Conservation (phyloP, 306 rosid species). For the Mucuna pruriens region DNA sequence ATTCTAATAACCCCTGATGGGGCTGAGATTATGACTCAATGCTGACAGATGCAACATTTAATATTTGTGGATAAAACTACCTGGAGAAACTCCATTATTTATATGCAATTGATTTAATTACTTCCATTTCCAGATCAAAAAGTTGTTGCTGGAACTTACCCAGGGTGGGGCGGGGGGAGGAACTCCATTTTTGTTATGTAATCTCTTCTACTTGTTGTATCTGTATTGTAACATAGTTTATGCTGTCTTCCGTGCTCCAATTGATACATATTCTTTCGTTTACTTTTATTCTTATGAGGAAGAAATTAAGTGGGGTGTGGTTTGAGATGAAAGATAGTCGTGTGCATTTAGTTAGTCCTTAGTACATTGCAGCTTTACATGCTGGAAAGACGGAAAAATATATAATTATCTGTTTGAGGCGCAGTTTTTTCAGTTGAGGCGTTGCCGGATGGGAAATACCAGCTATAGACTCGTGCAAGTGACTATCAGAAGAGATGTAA, state of each 20-base stretch:
- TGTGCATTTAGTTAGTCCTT: neutral
- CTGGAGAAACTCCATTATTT: slow-evolving; percentile 12
- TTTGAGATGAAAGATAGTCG: neutral
- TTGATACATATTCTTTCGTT: slow-evolving; percentile 11
- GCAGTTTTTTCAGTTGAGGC: neutral
- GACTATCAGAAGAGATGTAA: too few species aligned
- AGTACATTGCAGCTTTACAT: neutral
- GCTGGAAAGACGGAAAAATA: neutral
- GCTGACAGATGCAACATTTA: slow-evolving; percentile 49
- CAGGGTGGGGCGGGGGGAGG: neutral
- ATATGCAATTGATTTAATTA: slow-evolving; percentile 35
- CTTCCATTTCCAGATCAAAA: slow-evolving; percentile 36
- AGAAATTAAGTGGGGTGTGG: neutral
- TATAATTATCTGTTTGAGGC: neutral
- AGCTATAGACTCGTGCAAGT: neutral
- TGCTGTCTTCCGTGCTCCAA: neutral
- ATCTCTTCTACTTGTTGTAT: slow-evolving; percentile 23
- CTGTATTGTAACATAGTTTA: slow-evolving; percentile 8
- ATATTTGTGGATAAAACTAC: slow-evolving; percentile 12
- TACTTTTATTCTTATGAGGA: neutral
- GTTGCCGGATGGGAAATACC: neutral
- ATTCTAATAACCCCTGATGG: slow-evolving; percentile 78
- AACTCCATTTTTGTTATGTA: slow-evolving; percentile 17
- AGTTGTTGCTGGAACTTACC: slow-evolving; percentile 29
- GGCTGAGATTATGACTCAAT: slow-evolving; percentile 80